Conservation (phyloP, 2,329 filamentous ascomycete genomes). For the Curvularia hawaiiensis region DNA sequence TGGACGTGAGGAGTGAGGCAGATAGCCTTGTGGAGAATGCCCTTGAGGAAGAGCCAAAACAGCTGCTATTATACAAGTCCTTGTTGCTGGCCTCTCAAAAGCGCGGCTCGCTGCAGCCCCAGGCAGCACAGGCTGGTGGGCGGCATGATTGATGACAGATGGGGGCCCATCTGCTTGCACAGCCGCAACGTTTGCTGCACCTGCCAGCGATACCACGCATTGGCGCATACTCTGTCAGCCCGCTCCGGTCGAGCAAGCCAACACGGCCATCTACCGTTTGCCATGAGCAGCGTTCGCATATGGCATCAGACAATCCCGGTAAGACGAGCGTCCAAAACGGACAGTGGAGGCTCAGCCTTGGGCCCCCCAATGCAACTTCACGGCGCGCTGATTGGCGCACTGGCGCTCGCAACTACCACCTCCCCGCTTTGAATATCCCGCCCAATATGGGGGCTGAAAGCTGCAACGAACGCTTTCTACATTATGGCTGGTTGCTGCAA, state of each 20-base stretch:
- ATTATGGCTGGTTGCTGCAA: constrained; percentile 25
- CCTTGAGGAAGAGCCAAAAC: constrained; percentile 22
- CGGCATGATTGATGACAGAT: constrained; percentile 4
- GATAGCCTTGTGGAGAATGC: constrained; percentile 30
- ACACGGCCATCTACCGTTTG: neutral
- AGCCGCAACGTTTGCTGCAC: constrained; percentile 19
- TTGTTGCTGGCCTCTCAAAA: constrained; percentile 37
- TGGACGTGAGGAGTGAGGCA: constrained; percentile 9
- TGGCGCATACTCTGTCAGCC: neutral
- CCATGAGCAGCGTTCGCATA: constrained; percentile 6
- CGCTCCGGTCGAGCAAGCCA: neutral
- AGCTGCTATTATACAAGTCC: constrained; percentile 29
- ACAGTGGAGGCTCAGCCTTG: constrained; percentile 16
- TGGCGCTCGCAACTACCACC: neutral
- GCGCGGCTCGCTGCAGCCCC: constrained; percentile 16
- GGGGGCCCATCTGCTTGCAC: constrained; percentile 25
- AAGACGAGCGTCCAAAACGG: constrained; percentile 4
- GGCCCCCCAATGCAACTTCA: constrained; percentile 25
- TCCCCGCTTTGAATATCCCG: constrained; percentile 15
- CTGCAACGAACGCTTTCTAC: constrained; percentile 15
- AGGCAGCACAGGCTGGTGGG: constrained; percentile 25
- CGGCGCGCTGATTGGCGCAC: constrained; percentile 4
- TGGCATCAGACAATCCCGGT: constrained; percentile 6
- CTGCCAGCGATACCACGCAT: neutral
- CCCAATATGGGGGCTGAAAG: constrained; percentile 38